Base-by-base conservation (phyloP, 1,284 basidiomycete species). In the Volvariella surrecta region DNA sequence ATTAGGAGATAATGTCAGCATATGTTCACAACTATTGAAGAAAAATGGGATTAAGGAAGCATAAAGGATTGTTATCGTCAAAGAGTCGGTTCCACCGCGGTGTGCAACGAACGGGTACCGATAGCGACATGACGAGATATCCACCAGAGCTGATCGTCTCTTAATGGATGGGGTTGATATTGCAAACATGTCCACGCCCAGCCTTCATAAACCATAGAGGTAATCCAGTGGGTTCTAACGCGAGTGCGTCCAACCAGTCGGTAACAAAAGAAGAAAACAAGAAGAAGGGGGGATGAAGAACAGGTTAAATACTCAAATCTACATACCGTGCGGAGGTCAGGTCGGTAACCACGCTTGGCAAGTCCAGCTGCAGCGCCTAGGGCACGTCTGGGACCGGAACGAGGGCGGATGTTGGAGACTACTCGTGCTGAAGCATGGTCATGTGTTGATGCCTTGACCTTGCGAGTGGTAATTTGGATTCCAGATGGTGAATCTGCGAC, bases 181-280 rank as follows among this genome's bases (percentile, higher is more conserved):
- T 76, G 84, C 84, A 88, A 74, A 78, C 82, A 67, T 84, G 79
- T 87, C 85, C 82, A 86, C 83, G 74, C 85, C 83, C 82, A 74
- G 67, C 82, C 72, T 80, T 86, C 82, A 79, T 77, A 59, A 62
- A 66, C 70, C 68, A 64, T 65, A 70, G 62, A 49, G 59, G 24
- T 28, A 11, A 71, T 85, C 82, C 82, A 78, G 82, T 66, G 76
- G 80, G 74, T 79, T 80, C 79, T 81, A 79, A 76, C 76, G 74
- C 74, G 73, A 78, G 60, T 81, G 76, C 78, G 66, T 70, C 57
- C 53, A 50, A 32, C 37, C 31, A 17, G 39, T 49, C 20, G 35
- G 35, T 40, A 43, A 41, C 37, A n/a, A 41, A 39, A 48, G 35
- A 46, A 49, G 45, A 46, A 38, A 45, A 28, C 43, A 48, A 22